Evolutionary conservation across 495 filamentous ascomycete species (phyloP).

Genomic region (Alectoria sarmentosa): DNA sequence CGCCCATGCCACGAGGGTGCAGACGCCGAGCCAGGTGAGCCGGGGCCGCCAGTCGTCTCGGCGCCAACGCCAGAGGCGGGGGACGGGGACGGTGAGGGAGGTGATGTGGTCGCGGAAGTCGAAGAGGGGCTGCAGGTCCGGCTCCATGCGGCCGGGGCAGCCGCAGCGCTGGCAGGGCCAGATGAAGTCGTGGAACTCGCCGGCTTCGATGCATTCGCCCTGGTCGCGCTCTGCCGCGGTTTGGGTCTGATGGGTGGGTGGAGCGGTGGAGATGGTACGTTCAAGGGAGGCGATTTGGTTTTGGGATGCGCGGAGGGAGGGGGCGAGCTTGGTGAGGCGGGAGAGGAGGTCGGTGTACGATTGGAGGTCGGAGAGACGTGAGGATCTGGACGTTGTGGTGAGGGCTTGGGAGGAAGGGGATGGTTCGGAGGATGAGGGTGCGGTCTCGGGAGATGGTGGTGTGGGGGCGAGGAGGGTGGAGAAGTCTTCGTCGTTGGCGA

Average conservation of each 20-base stretch:
- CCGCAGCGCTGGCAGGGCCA: slow-evolving; percentile 31
- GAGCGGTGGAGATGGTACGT: slow-evolving; percentile 46
- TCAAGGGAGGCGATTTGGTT: slow-evolving; percentile 61
- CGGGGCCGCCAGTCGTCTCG: slow-evolving; percentile 37
- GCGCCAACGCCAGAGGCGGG: slow-evolving; percentile 48
- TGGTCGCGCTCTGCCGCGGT: background rate
- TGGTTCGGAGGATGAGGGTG: slow-evolving; percentile 10
- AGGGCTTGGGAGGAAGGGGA: slow-evolving; percentile 14
- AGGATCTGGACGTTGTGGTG: slow-evolving; percentile 13
- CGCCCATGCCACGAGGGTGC: slow-evolving; percentile 38
- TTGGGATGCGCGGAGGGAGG: slow-evolving; percentile 59
- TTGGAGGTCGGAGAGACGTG: slow-evolving; percentile 31
- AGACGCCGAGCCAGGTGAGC: slow-evolving; percentile 52
- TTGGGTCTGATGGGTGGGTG: slow-evolving; percentile 21
- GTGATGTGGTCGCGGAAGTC: slow-evolving; percentile 18
- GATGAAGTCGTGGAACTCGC: slow-evolving; percentile 27
- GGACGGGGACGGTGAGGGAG: slow-evolving; percentile 45
- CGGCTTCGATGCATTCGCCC: slow-evolving; percentile 25
- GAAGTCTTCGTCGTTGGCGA: slow-evolving; percentile 35
- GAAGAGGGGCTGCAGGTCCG: background rate
- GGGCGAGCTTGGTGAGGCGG: slow-evolving; percentile 51
- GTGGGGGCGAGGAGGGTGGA: slow-evolving; percentile 18
- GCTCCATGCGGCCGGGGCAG: slow-evolving; percentile 16
- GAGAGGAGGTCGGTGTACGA: slow-evolving; percentile 45
- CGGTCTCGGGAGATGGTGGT: slow-evolving; percentile 9